Base-by-base conservation (phyloP, 202 grass and related monocot species). In the Schoenoplectus triqueter region DNA sequence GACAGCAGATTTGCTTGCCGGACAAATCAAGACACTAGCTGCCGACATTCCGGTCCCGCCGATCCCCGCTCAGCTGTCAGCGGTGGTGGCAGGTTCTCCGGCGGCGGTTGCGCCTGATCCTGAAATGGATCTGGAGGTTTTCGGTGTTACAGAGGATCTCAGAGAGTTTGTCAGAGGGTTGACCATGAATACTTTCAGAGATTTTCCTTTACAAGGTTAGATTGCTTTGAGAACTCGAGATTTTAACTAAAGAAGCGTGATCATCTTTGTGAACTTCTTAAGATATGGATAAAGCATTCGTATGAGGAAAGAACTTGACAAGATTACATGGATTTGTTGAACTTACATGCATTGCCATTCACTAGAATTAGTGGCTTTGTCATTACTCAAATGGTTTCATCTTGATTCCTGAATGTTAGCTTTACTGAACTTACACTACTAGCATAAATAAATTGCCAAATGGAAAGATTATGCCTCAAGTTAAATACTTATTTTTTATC, bases 161-260 rank as follows among this genome's bases (percentile, higher is more conserved):
- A 88, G 90, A 50, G 93, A 95, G 62, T 95, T 98, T 89, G 91
- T 98, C 71, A 87, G 92, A 85, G 96, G 91, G 89, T 93, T 95
- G 82, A 84, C 90, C 64, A 80, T 98, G 50, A 98, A 92, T 88
- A 95, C 93, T 39, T 98, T 98, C 79, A 89, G 91, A 69, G 93
- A 98, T 87, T 98, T 95, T 75, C 96, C 93, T 55, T 83, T 98
- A 82, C 89, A 94, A 94, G 96, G 96, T 99, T 84, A 61, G 85
- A 63, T 80, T 84, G 45, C 44, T 22, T 82, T 17, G 6, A 21
- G 4, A 72, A 49, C 45, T 31, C 31, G 31, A 31, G 31, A 31
- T 31, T 31, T 31, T 31, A 31, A 31, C 31, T 31, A 31, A 31
- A 31, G 31, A 31, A 31, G 31, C 31, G 31, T 31, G 31, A 31